Conservation (phyloP, 805 yeast genomes). For the Yamadazyma olivae region DNA sequence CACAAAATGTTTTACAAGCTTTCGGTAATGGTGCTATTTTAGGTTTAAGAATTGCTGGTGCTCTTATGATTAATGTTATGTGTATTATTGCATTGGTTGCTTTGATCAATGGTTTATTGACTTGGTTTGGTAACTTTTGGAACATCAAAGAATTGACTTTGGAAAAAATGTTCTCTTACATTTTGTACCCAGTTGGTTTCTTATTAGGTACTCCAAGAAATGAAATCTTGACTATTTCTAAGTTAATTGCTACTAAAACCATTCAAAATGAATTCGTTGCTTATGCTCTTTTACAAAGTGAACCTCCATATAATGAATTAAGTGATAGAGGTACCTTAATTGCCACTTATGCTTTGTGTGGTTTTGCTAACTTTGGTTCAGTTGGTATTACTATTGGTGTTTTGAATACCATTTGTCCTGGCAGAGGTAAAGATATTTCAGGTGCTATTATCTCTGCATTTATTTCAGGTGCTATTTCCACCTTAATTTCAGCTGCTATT, state of each 20-base stretch:
- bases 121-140: slow-evolving; percentile 65
- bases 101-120: slow-evolving; percentile 50
- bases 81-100: slow-evolving; percentile 62
- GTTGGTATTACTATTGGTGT: slow-evolving; percentile 63
- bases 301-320: slow-evolving; percentile 45
- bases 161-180: slow-evolving; percentile 54
- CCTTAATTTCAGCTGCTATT: slow-evolving; percentile 54
- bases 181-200: slow-evolving; percentile 60
- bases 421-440: slow-evolving; percentile 45
- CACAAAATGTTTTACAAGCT: slow-evolving; percentile 54
- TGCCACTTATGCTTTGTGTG: slow-evolving; percentile 62
- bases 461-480: slow-evolving; percentile 50
- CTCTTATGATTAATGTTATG: slow-evolving; percentile 55
- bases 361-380: slow-evolving; percentile 61
- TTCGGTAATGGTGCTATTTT: slow-evolving; percentile 57
- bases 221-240: slow-evolving; percentile 50
- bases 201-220: slow-evolving; percentile 52
- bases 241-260: slow-evolving; percentile 53
- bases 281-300: slow-evolving; percentile 36
- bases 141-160: slow-evolving; percentile 49
- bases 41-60: slow-evolving; percentile 54
- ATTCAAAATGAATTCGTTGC: slow-evolving; percentile 64
- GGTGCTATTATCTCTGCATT: slow-evolving; percentile 46
- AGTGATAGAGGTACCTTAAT: slow-evolving; percentile 50
- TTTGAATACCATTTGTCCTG: slow-evolving; percentile 53